These are phyloP conservation scores for Entonaema liquescens DNA, from an alignment of 495 filamentous ascomycete species.

Conservation along the genomic window DNA sequence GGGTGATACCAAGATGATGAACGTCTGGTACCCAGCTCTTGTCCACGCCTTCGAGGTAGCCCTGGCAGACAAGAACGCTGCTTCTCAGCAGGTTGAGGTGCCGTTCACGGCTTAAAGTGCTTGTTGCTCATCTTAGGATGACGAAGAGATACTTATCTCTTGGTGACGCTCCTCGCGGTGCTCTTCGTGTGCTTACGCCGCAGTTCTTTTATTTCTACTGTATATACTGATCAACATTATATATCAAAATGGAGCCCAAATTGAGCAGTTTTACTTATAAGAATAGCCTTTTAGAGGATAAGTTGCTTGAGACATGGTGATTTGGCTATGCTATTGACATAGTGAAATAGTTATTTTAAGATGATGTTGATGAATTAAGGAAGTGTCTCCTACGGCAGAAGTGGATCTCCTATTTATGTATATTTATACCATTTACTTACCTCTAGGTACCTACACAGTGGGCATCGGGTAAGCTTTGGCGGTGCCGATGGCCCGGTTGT, in stretches of 20 bases:
- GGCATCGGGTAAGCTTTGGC: background rate
- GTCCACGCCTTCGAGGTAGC: conserved; percentile 50
- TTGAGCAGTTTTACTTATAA: background rate
- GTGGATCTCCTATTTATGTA: background rate
- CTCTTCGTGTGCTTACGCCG: background rate
- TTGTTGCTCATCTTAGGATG: background rate
- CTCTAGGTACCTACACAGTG: background rate
- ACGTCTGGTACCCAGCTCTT: conserved; percentile 57
- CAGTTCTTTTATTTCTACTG: conserved; percentile 3
- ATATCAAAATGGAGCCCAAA: background rate
- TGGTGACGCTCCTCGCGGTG: background rate
- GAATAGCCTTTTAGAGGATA: too few species aligned
- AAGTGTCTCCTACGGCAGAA: background rate
- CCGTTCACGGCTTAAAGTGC: conserved; percentile 30
- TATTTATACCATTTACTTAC: too few species aligned
- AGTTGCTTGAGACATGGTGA: too few species aligned
- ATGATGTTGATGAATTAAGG: background rate
- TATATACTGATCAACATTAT: conserved; percentile 9
- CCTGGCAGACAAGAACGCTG: conserved; percentile 33
- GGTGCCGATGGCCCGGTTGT: conserved; percentile 32
- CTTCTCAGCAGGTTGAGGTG: conserved; percentile 23
- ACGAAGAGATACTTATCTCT: background rate
- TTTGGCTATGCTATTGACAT: background rate
- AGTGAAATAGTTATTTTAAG: background rate
- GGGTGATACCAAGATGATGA: conserved; percentile 58